Base-by-base conservation (phyloP, 2,329 filamentous ascomycete species). In the Colletotrichum orbiculare region DNA sequence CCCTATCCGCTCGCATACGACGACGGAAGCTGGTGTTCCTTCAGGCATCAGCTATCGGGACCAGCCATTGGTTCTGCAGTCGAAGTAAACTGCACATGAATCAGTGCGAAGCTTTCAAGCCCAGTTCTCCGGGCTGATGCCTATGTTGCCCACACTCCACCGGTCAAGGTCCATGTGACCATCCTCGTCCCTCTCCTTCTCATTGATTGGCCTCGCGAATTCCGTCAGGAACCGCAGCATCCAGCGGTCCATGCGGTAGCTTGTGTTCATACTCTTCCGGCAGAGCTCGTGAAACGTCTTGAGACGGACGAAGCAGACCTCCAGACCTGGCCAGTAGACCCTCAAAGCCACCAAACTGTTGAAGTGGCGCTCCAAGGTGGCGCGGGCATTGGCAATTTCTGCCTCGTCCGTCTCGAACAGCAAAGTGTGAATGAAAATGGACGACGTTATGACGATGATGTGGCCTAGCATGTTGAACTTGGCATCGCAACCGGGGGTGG, bases 391-490 rank as follows among this genome's bases (percentile, higher is more conserved):
- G 0, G 68, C 60, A 8, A 81, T 76, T 50, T 80, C 73, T 5
- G 61, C 66, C 17, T 79, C 75, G 17, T 77, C 73, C 1, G 70
- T 70, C 52, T 73, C 73, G 60, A 83, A 82, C 0, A 83, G 74
- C 1, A 84, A 72, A 0, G 73, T 82, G 60, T 83, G 81, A 11
- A 83, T 75, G 53, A 82, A 77, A 0, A 83, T 75, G 0, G 81
- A 81, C 1, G 81, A 83, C 0, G 80, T 75, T 35, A 84, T 78
- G 9, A 82, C 78, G 6, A 82, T 72, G 39, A 83, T 78, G 68
- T 84, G 81, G 0, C 79, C 81, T 1, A 82, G 78, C 72, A 82
- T 78, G 9, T 73, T 76, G 63, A 82, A 83, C 34, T 77, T 74
- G 11, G 78, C 76, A 45, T 82, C 77, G 64, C 77, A 81, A 47